Conservation (phyloP, 345 rosid genomes). For the Kernera saxatilis region DNA sequence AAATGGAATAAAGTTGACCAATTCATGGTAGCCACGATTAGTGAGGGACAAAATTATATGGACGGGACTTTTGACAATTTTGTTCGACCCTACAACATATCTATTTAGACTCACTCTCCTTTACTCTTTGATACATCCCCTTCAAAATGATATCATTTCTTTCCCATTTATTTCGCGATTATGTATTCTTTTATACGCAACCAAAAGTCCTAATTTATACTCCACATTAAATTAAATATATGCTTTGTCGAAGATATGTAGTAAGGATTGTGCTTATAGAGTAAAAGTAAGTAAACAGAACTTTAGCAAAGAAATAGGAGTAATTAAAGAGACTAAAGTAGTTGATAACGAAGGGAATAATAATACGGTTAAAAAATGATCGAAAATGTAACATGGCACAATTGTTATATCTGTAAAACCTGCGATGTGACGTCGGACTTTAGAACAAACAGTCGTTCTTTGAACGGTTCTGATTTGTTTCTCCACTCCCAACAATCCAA, state of each 20-base stretch:
- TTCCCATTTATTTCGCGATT: background rate
- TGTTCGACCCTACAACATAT: slow-evolving; percentile 26
- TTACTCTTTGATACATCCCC: slow-evolving; percentile 26
- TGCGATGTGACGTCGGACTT: slow-evolving; percentile 17
- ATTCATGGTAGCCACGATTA: slow-evolving; percentile 29
- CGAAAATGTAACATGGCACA: background rate
- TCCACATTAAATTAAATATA: background rate
- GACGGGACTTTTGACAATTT: slow-evolving; percentile 11
- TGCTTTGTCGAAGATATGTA: background rate
- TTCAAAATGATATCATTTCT: slow-evolving; percentile 7
- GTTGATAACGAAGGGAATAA: no score
- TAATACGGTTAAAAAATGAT: background rate
- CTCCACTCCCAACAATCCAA: background rate
- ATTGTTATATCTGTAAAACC: background rate
- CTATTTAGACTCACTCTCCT: slow-evolving; percentile 15
- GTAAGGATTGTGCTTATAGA: background rate
- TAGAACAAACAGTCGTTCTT: slow-evolving; percentile 27
- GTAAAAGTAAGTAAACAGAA: background rate
- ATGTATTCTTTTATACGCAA: background rate
- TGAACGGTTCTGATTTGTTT: slow-evolving; percentile 20
- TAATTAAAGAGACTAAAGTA: no score
- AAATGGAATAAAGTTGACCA: slow-evolving; percentile 26
- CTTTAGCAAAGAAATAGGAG: no score
- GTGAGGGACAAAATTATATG: slow-evolving; percentile 43
- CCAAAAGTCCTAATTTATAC: background rate